Evolutionary conservation across 2,329 filamentous ascomycete species (phyloP).

Genomic region (Aspergillus flavus): DNA sequence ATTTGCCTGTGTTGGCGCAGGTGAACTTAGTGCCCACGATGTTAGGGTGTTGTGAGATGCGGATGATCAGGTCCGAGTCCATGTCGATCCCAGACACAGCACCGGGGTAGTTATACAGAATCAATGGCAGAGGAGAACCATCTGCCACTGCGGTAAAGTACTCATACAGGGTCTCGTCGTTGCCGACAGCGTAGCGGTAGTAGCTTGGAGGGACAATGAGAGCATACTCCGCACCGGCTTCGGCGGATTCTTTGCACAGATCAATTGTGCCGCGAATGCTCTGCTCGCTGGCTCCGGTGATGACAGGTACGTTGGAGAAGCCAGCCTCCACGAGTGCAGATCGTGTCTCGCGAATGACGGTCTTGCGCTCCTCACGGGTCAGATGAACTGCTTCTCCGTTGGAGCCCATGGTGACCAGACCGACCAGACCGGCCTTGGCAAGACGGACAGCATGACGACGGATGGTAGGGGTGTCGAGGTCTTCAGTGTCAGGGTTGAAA

Average conservation of each 20-base stretch:
- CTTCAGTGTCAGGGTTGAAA: slow-evolving; percentile 80
- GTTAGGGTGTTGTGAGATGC: slow-evolving; percentile 76
- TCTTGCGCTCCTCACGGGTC: slow-evolving; percentile 73
- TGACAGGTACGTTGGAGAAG: slow-evolving; percentile 74
- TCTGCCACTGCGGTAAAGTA: slow-evolving; percentile 78
- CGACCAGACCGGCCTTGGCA: slow-evolving; percentile 74
- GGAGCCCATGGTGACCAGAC: slow-evolving; percentile 84
- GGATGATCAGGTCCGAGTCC: slow-evolving; percentile 84
- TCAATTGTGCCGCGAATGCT: slow-evolving; percentile 80
- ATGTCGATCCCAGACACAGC: slow-evolving; percentile 86
- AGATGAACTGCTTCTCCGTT: slow-evolving; percentile 90
- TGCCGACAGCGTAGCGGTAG: slow-evolving; percentile 72
- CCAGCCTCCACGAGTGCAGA: slow-evolving; percentile 81
- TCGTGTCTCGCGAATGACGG: slow-evolving; percentile 75
- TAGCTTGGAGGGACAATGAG: slow-evolving; percentile 81
- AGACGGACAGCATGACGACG: slow-evolving; percentile 80
- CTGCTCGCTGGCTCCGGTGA: slow-evolving; percentile 79
- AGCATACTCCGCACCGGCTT: slow-evolving; percentile 76
- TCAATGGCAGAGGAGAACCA: slow-evolving; percentile 71
- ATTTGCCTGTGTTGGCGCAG: slow-evolving; percentile 85
- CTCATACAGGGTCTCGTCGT: slow-evolving; percentile 71
- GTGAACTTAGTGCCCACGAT: slow-evolving; percentile 91
- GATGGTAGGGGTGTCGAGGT: slow-evolving; percentile 77
- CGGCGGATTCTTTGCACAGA: slow-evolving; percentile 66
- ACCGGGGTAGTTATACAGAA: slow-evolving; percentile 90